Base-by-base conservation (phyloP, 306 rosid genomes). In the Senna tora region DNA sequence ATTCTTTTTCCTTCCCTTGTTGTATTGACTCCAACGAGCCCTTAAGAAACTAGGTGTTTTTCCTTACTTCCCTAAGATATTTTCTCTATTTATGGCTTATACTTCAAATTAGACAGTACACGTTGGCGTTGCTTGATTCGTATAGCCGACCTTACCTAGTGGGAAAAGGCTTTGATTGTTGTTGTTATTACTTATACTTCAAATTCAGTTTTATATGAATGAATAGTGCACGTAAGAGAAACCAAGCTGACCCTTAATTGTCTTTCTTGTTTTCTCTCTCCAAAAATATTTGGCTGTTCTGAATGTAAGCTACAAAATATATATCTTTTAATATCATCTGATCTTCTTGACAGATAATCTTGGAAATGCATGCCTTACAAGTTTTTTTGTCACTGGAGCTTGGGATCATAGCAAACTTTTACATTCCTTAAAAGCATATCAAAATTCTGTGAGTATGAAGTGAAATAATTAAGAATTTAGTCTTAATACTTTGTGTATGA, bases 371-470 rank as follows among this genome's bases (percentile, higher is more conserved):
- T 94, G 87, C 83, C 95, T 94, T 65, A 87, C 97, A 50, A 87
- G 95, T 78, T 94, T 89, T 80, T 89, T 91, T 75, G 95, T 87
- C 67, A 86, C 91, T 58, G 98, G 98, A 82, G 84, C 97, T 74
- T 94, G 92, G 92, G 91, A 94, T 86, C 97, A 94, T 64, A 67
- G 76, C 79, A 94, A 85, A 75, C 97, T 94, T 82, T 75, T 75
- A 82, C 91, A 89, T 81, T 94, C 97, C 78, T 81, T 85, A 45
- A 94, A 86, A 84, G 98, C 98, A 72, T 94, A 91, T 85, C 98
- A 94, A 82, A 94, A 91, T 79, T 95, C 98, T 61, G 97, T 91
- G 85, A 91, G 96, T 87, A 76, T 52, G 63, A 81, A 80, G 85
- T 71, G 80, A 62, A 77, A 69, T 49, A 77, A 80, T 75, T 66